Conservation (phyloP, 139 green algal species). For the Ettlia oleoabundans region DNA sequence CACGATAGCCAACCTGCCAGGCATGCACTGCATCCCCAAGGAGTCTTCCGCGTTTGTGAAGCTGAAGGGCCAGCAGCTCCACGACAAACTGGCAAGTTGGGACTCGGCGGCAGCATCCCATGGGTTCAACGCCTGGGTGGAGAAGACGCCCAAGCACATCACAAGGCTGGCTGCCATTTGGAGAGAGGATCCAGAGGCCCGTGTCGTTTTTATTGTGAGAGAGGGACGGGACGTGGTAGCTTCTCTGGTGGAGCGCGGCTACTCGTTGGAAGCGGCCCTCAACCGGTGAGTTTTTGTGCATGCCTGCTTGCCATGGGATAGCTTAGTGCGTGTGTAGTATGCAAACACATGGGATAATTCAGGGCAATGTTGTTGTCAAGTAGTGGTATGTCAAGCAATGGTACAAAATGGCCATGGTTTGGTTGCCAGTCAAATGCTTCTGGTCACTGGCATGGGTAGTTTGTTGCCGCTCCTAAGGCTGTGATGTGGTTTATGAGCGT, state of each 20-base stretch:
- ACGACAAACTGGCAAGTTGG: neutral
- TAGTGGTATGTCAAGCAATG: too few species aligned
- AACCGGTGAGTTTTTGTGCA: too few species aligned
- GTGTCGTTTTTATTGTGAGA: constrained; percentile 1
- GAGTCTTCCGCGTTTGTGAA: constrained; percentile 30
- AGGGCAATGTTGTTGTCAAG: too few species aligned
- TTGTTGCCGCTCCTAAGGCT: too few species aligned
- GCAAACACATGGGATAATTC: too few species aligned
- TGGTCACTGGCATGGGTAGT: too few species aligned
- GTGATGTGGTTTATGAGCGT: too few species aligned
- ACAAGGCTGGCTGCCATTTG: neutral
- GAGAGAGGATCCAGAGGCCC: neutral
- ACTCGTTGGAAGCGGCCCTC: too few species aligned
- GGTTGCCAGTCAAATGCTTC: too few species aligned
- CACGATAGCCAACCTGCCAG: constrained; percentile 29
- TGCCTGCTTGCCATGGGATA: too few species aligned
- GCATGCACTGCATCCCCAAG: constrained; percentile 21
- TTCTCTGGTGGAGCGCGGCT: constrained; percentile 17
- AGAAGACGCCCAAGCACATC: constrained; percentile 36
- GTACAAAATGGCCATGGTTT: too few species aligned
- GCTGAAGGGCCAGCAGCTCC: neutral
- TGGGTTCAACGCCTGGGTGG: constrained; percentile 12
- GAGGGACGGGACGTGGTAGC: constrained; percentile 31
- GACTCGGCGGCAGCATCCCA: neutral
- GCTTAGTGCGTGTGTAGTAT: too few species aligned